Conservation (phyloP, 768 basidiomycete genomes). For the Lyophyllum shimeji region DNA sequence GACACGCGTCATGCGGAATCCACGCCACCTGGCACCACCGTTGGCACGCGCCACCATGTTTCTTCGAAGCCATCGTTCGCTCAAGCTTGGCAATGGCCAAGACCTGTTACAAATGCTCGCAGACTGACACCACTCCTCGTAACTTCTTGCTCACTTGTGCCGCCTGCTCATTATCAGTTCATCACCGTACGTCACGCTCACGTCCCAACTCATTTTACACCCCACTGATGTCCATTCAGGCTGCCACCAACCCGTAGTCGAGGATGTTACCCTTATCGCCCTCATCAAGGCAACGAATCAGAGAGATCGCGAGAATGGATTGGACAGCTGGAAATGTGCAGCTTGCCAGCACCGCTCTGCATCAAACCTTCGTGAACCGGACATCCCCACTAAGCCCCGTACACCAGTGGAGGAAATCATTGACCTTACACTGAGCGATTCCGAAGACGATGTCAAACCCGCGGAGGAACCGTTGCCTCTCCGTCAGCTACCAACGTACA, state of each 20-base stretch:
- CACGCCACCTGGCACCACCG: too few species aligned
- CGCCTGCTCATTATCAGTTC: slow-evolving; percentile 29
- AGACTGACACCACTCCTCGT: slow-evolving; percentile 18
- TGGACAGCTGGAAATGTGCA: slow-evolving; percentile 23
- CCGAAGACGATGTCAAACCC: slow-evolving; percentile 4
- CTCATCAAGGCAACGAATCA: slow-evolving; percentile 24
- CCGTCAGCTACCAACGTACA: background rate
- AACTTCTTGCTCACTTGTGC: slow-evolving; percentile 35
- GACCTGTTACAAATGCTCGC: slow-evolving; percentile 22
- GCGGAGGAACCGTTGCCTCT: background rate
- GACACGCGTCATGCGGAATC: slow-evolving; percentile 6
- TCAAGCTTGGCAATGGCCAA: background rate
- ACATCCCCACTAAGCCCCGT: too few species aligned
- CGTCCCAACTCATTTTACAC: background rate
- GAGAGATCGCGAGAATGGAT: slow-evolving; percentile 14
- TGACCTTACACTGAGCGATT: slow-evolving; percentile 10
- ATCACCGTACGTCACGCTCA: slow-evolving; percentile 39
- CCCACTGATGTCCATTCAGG: slow-evolving; percentile 20
- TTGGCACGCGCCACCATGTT: background rate
- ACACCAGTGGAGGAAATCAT: background rate
- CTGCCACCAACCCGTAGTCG: slow-evolving; percentile 34
- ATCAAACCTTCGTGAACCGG: too few species aligned
- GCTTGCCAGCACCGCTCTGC: slow-evolving; percentile 7
- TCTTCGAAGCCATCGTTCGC: background rate
- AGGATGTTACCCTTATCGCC: slow-evolving; percentile 29